A percentile compares a stretch with the other conserved stretches of the same genome.
Conservation (phyloP, 2,329 filamentous ascomycete species). For the Elsinoe batatas region DNA sequence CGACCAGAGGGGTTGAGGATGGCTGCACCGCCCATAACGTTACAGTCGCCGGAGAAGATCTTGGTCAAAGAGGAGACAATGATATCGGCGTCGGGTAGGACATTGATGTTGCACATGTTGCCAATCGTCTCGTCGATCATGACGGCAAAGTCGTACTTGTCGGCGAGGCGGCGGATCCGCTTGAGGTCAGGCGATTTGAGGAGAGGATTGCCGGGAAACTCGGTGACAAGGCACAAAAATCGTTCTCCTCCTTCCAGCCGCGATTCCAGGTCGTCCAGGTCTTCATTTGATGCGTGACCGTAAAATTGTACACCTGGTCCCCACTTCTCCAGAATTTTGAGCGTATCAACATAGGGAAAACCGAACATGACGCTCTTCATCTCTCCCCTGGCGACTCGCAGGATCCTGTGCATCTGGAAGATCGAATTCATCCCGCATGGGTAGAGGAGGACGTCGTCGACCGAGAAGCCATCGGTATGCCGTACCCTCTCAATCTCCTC, state of each 20-base stretch:
- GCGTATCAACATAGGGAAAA: slow-evolving; percentile 95
- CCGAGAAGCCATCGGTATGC: slow-evolving; percentile 54
- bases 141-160: slow-evolving; percentile 77
- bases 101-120: slow-evolving; percentile 91
- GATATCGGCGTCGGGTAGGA: slow-evolving; percentile 78
- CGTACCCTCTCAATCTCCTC: slow-evolving; percentile 31
- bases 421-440: slow-evolving; percentile 93
- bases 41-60: slow-evolving; percentile 93
- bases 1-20: slow-evolving; percentile 57
- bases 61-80: slow-evolving; percentile 94
- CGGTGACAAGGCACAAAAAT: slow-evolving; percentile 79
- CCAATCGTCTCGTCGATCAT: slow-evolving; percentile 95
- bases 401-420: slow-evolving; percentile 70
- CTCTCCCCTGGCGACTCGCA: slow-evolving; percentile 55
- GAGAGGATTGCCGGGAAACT: slow-evolving; percentile 89
- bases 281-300: slow-evolving; percentile 63
- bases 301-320: slow-evolving; percentile 84
- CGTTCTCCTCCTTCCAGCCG: slow-evolving; percentile 62
- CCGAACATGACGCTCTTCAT: slow-evolving; percentile 80
- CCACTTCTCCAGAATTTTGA: slow-evolving; percentile 92
- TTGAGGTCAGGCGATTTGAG: slow-evolving; percentile 73
- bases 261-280: slow-evolving; percentile 73
- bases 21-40: slow-evolving; percentile 83
- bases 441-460: slow-evolving; percentile 82
- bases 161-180: slow-evolving; percentile 70